Evolutionary conservation across 2,329 filamentous ascomycete species (phyloP).

Genomic region (Diaporthe sp.): DNA sequence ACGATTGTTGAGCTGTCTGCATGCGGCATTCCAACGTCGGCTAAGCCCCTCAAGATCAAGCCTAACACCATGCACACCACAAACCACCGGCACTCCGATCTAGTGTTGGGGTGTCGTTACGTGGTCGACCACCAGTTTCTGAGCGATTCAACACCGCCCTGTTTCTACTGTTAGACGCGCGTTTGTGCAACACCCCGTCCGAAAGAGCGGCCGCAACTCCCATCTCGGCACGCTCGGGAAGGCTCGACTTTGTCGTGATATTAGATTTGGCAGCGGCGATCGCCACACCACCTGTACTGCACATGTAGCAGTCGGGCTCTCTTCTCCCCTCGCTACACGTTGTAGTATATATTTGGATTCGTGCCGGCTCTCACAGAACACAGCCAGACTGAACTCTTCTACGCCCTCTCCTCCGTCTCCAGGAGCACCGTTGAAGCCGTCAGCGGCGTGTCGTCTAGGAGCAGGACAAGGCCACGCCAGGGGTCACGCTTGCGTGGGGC

Average conservation of each 20-base stretch:
- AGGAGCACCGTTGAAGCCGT: background rate
- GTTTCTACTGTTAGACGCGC: conserved; percentile 9
- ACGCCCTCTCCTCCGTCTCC: background rate
- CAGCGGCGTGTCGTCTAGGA: background rate
- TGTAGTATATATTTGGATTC: background rate
- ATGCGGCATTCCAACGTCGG: background rate
- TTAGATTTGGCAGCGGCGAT: conserved; percentile 14
- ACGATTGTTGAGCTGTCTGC: background rate
- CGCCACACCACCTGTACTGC: conserved; percentile 1
- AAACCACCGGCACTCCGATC: background rate
- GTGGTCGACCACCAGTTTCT: background rate
- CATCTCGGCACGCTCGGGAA: conserved; percentile 30
- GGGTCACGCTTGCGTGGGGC: background rate
- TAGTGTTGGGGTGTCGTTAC: background rate
- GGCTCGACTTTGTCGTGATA: background rate
- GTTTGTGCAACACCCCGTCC: conserved; percentile 15
- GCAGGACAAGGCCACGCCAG: background rate
- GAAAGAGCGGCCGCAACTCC: conserved; percentile 1
- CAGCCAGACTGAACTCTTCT: background rate
- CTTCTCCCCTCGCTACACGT: background rate
- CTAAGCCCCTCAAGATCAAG: background rate
- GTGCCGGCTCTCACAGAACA: background rate
- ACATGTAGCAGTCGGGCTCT: background rate
- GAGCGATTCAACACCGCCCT: background rate
- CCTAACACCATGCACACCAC: background rate